Percentiles rank a stretch among this genome's conserved stretches.
phyloP scores from a whole-genome alignment of 2,329 filamentous ascomycete species.

The Aspergillus nomiae region DNA sequence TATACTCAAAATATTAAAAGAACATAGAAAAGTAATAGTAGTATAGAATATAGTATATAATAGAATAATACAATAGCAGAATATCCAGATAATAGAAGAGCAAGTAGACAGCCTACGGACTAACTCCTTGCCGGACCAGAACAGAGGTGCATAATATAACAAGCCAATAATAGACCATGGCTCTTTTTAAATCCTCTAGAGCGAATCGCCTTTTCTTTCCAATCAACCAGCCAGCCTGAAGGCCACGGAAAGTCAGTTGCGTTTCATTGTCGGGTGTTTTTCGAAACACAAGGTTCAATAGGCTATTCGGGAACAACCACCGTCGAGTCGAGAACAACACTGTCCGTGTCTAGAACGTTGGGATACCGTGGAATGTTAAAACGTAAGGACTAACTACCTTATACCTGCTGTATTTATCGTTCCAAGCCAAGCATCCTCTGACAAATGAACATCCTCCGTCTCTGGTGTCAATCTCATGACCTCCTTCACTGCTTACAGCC shows the following conservation, averaged over 20 bases:
- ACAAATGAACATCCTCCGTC: not conserved
- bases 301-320: constrained; percentile 1
- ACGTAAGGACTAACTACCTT: not conserved
- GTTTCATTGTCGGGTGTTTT: not conserved
- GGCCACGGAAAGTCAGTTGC: not conserved
- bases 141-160: not conserved
- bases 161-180: no score
- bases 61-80: no score
- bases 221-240: not conserved
- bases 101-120: not conserved
- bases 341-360: not conserved
- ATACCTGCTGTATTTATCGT: not conserved
- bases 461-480: not conserved
- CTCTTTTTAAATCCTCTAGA: not conserved
- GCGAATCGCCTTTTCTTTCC: not conserved
- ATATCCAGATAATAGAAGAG: not conserved
- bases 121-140: not conserved
- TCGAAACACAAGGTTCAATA: not conserved
- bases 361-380: not conserved
- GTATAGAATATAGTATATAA: no score
- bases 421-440: not conserved
- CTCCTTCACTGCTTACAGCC: not conserved
- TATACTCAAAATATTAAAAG: no score
- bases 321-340: not conserved
- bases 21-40: no score